Base-by-base conservation (phyloP, 768 basidiomycete species). In the Rhodotorula taiwanensis region DNA sequence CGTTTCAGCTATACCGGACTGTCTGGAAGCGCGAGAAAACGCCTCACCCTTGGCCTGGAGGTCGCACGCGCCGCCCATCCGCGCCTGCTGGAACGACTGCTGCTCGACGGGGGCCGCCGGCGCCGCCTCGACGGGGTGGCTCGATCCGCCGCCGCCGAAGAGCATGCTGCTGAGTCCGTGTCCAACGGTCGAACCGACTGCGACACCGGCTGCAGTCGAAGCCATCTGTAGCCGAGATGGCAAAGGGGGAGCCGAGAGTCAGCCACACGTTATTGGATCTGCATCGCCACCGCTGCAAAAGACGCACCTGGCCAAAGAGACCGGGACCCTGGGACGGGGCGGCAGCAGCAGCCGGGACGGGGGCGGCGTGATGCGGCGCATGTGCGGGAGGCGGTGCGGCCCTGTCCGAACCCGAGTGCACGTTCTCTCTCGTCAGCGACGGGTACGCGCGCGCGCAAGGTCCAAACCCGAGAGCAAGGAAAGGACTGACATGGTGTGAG, bases 111-210 rank as follows among this genome's bases (percentile, higher is more conserved):
- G 75, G 21, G 74, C 80, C 27, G 84, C 81, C 7, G 81, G 75
- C 18, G 82, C 79, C 11, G 74, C 80, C 33, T 79, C 79, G 20
- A 81, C 71, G 42, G 80, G 76, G 1, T 78, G 76, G 42, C 76
- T 74, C 0, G 78, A 77, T 42, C 75, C 75, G 57, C 81, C 63
- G 61, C 87, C 84, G 51, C 90, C 91, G 71, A 92, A 94, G 64
- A 93, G 83, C 88, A 92, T 89, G 75, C 76, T 82, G 45, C 88
- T 89, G 67, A 94, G 74, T n/a, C 90, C 90, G 74, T 94, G 90
- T 49, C 89, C 90, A 67, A 94, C 83, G 59, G 84, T 85, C 13
- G 88, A 90, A 30, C 90, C 91, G 52, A 89, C 79, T 9, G 89
- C 91, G 53, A 93, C 89, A 60, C 87, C 88, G 65, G 89, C 90